Evolutionary conservation across 1,284 basidiomycete species (phyloP), one percentile per base, ranked within the genome.

Genomic region (Dichomitus squalens): DNA sequence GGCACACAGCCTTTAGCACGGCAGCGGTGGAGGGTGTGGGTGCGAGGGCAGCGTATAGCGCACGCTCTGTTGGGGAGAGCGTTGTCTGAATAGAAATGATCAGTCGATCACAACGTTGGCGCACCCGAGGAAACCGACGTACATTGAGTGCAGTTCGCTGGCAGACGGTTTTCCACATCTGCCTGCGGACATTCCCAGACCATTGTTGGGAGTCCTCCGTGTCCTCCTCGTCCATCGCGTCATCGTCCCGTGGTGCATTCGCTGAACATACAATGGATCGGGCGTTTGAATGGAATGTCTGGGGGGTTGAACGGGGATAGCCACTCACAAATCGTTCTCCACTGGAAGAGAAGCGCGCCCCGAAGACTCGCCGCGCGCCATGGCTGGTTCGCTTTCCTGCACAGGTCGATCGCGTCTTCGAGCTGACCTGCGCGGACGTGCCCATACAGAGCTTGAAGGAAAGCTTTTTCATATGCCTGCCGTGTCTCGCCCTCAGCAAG

Each of bases 361-460:
- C 89, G 83, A 33, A 96, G 84, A 55, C 88, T 91, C 0, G 93
- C 93, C 0, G 93, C 93, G 29, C 94, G 82, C 96, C 96, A 98
- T 3, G 93, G 89, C 65, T 96, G 92, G 60, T 94, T 88, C 0
- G 92, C 89, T 66, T 87, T 87, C 61, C 88, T 77, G 69, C 93
- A 96, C 12, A 96, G 75, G 38, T 92, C 88, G 9, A 96, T 79
- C 0, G 95, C 96, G 18, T 91, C 86, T 27, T 90, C 90, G 18
- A 97, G 73, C 63, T 88, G 79, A 16, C 96, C 96, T 4, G 90
- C 86, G 33, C 94, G 84, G 7, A 95, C 78, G 64, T 89, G 89
- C 35, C 86, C 83, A 72, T 92, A 95, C 16, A 96, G 70, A 0
- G 88, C 84, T 56, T 92, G 86, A 0, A 84, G 73, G 16, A 96